phyloP scores from a whole-genome alignment of 176 grass and related monocot species.

The Oryza meyeriana region DNA sequence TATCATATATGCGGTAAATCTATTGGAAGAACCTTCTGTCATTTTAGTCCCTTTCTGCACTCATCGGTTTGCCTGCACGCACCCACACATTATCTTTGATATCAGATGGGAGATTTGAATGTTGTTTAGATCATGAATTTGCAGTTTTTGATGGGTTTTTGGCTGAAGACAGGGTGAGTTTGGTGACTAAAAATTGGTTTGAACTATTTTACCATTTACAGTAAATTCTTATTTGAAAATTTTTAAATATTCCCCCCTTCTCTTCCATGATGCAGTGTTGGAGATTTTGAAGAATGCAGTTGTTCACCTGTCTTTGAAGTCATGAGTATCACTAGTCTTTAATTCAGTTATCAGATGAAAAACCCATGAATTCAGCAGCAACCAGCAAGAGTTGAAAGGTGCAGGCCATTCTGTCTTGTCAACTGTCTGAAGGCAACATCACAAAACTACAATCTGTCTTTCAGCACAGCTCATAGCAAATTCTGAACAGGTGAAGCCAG shows the following conservation, averaged over 20 bases:
- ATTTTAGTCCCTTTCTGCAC: constrained; percentile 7
- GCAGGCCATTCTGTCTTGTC: neutral
- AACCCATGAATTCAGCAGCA: constrained; percentile 30
- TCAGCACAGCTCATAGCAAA: neutral
- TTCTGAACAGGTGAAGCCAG: constrained; percentile 19
- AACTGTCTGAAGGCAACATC: constrained; percentile 10
- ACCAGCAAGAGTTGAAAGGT: constrained; percentile 31
- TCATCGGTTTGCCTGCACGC: neutral
- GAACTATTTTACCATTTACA: neutral
- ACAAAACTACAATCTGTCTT: constrained; percentile 4
- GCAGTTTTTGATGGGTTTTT: constrained; percentile 40
- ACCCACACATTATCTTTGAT: constrained; percentile 4
- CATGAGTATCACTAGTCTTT: constrained; percentile 34
- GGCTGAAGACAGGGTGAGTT: constrained; percentile 44
- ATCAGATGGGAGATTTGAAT: constrained; percentile 26
- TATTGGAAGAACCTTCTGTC: neutral
- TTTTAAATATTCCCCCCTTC: constrained; percentile 18
- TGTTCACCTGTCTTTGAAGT: constrained; percentile 48
- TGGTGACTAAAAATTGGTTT: neutral
- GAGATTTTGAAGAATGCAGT: constrained; percentile 31
- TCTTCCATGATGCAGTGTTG: constrained; percentile 29
- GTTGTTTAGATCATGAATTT: constrained; percentile 47
- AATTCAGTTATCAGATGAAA: constrained; percentile 39
- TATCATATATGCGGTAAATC: constrained; percentile 29
- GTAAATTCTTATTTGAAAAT: neutral